A percentile compares a stretch with the other conserved stretches of the same genome.
Conservation (phyloP, 1,284 basidiomycete species). For the Schizophyllum amplum region DNA sequence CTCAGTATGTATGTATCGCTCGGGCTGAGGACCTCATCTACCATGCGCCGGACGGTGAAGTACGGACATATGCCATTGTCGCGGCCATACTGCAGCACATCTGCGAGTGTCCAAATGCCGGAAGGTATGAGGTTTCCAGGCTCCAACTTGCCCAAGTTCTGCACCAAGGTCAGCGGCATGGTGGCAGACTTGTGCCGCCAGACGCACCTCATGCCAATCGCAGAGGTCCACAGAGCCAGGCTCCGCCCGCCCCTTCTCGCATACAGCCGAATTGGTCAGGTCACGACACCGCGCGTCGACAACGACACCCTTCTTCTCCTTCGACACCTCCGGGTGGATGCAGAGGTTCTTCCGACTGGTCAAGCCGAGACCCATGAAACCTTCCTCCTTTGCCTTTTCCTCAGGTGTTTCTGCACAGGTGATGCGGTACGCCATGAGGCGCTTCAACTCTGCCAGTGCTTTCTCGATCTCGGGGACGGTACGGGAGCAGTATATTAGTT, state of each 20-base stretch:
- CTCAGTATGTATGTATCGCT: constrained; percentile 7
- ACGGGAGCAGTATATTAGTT: constrained; percentile 98
- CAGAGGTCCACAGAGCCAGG: constrained; percentile 93
- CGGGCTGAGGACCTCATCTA: constrained; percentile 24
- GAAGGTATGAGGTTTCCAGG: constrained; percentile 80
- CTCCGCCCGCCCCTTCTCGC: constrained; percentile 80
- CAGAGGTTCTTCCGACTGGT: constrained; percentile 97
- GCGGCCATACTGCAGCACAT: constrained; percentile 84
- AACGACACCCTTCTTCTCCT: constrained; percentile 96
- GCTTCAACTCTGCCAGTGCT: constrained; percentile 91
- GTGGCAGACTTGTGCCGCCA: constrained; percentile 5
- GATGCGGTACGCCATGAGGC: constrained; percentile 88
- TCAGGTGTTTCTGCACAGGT: constrained; percentile 64
- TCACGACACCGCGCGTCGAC: constrained; percentile 97
- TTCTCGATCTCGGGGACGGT: constrained; percentile 99
- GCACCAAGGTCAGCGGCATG: background rate
- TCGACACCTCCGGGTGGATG: constrained; percentile 88
- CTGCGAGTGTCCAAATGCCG: constrained; percentile 93
- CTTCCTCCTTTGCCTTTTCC: constrained; percentile 71
- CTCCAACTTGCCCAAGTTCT: constrained; percentile 59
- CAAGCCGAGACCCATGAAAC: constrained; percentile 86
- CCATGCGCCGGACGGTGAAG: constrained; percentile 95
- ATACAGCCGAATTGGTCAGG: constrained; percentile 81
- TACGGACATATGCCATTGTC: constrained; percentile 91
- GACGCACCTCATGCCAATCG: constrained; percentile 87